Conservation (phyloP, 1,139 yeast genomes). For the Arxiozyma heterogenica region DNA sequence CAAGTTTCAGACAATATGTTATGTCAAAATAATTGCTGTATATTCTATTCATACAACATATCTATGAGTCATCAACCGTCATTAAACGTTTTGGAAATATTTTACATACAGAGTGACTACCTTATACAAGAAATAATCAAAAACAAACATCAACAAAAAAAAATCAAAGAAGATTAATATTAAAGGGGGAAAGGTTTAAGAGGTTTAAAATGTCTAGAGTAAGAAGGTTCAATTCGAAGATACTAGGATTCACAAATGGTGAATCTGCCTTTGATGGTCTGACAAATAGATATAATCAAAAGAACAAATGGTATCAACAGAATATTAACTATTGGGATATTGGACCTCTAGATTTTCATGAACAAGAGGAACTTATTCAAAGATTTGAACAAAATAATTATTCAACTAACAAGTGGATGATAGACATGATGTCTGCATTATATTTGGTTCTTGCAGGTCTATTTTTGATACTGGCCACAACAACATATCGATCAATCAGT, state of each 20-base stretch:
- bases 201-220: slow-evolving; percentile 21
- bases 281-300: slow-evolving; percentile 6
- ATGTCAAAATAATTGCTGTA: too few species aligned
- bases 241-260: slow-evolving; percentile 9
- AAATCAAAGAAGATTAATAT: neutral
- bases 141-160: neutral
- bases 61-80: neutral
- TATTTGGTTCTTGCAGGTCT: slow-evolving; percentile 19
- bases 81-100: too few species aligned
- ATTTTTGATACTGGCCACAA: slow-evolving; percentile 18
- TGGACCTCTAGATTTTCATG: slow-evolving; percentile 25
- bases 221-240: slow-evolving; percentile 16
- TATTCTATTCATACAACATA: neutral
- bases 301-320: slow-evolving; percentile 9
- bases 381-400: slow-evolving; percentile 19
- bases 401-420: slow-evolving; percentile 15
- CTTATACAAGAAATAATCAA: neutral
- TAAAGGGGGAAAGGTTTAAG: neutral
- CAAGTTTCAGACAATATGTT: too few species aligned
- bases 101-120: neutral
- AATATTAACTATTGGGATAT: slow-evolving; percentile 6
- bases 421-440: slow-evolving; percentile 15
- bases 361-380: slow-evolving; percentile 27
- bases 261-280: slow-evolving; percentile 2
- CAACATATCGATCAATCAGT: slow-evolving; percentile 1